Percentiles rank a stretch among this genome's conserved stretches.
Evolutionary conservation across 345 rosid species (phyloP).

Genomic region (Viola odorata): DNA sequence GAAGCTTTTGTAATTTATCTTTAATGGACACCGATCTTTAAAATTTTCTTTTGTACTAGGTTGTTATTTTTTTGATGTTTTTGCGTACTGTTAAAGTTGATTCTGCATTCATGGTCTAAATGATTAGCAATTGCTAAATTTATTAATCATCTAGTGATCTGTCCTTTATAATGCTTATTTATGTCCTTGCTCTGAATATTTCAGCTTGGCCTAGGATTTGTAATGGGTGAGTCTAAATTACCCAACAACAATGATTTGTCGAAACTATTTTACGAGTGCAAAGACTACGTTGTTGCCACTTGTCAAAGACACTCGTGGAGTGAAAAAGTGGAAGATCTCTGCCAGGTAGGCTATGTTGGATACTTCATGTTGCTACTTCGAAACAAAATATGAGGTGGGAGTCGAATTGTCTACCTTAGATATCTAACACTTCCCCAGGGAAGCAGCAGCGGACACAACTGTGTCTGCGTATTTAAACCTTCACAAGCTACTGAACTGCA

Average conservation of each 20-base stretch:
- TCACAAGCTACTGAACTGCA: too few relatives aligned
- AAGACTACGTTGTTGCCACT: conserved; percentile 58
- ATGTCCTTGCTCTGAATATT: conserved; percentile 15
- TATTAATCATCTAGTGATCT: neutral
- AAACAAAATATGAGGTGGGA: too few relatives aligned
- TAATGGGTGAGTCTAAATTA: conserved; percentile 54
- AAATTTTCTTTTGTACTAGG: too few relatives aligned
- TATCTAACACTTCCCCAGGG: too few relatives aligned
- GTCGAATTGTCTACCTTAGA: too few relatives aligned
- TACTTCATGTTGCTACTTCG: neutral
- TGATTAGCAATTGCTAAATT: too few relatives aligned
- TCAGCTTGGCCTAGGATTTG: conserved; percentile 72
- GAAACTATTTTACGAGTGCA: conserved; percentile 73
- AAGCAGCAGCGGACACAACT: too few relatives aligned
- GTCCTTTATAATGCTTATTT: conserved; percentile 11
- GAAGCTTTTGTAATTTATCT: neutral
- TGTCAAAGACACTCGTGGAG: conserved; percentile 57
- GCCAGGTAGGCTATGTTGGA: conserved; percentile 49
- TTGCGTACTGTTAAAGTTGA: too few relatives aligned
- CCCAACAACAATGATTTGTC: conserved; percentile 48
- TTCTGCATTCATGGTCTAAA: too few relatives aligned
- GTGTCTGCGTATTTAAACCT: too few relatives aligned
- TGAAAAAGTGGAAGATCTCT: conserved; percentile 73
- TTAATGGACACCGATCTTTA: too few relatives aligned
- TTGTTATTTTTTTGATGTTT: too few relatives aligned